Base-by-base conservation (phyloP, 140 eudicot genomes). In the Anethum foeniculum region DNA sequence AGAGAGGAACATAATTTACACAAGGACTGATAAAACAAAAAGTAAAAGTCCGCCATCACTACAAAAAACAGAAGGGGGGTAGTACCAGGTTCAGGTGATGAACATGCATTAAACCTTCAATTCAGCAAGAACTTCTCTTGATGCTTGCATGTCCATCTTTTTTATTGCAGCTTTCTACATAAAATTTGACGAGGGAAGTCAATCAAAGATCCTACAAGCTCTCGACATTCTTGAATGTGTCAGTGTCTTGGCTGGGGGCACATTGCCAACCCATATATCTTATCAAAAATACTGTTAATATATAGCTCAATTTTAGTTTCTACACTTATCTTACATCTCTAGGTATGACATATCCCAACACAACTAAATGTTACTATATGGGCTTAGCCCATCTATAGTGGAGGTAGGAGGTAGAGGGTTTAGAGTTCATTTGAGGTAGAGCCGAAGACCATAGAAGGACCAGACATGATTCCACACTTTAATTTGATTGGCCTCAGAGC, bases 51-150 rank as follows among this genome's bases (percentile, higher is more conserved):
- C 30, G 9, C 47, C 21, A 36, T 19, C 23, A 56, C 25, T 62
- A 19, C 6, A 25, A 78, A 58, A 78, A 72, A 64, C 7, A 23
- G 30, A 5, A 46, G 21, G 14, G 25, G 39, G 41, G n/a, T 58
- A 80, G 25, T 89, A 95, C 99, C 97, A 95, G 90, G 86, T 95
- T 95, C 68, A 90, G 86, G 88, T 95, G 99, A 89, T 95, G 97
- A 86, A 94, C 99, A 86, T 85, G 93, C 11, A 97, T 89, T 81
- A 95, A 80, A 82, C 97, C 85, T 92, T 90, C 80, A 95, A 62
- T 82, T 95, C 99, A 13, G 99, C 96, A 83, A 92, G 91, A 85
- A 95, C 92, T 67, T 90, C 97, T 84, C 82, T 89, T 51, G 92
- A n/a, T n/a, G n/a, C n/a, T n/a, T n/a, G n/a, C n/a, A n/a, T n/a